phyloP scores from a whole-genome alignment of 257 asterid genomes.

The Solanum megistacrolobum region DNA sequence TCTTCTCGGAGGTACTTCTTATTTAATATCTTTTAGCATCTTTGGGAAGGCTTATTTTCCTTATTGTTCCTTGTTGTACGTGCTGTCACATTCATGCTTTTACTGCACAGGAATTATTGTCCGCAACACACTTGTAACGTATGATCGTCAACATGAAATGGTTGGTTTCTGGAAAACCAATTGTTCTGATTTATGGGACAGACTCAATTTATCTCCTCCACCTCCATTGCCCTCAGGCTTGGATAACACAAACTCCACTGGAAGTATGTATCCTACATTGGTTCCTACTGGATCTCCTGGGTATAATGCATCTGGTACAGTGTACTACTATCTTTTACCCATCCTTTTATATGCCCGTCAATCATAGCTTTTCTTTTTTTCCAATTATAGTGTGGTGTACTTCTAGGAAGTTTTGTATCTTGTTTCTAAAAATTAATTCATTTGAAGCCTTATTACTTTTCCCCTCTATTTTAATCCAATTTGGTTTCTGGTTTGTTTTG shows the following conservation, averaged over 20 bases:
- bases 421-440: background rate
- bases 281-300: slow-evolving; percentile 50
- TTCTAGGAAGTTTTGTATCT: background rate
- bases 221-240: slow-evolving; percentile 37
- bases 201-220: slow-evolving; percentile 48
- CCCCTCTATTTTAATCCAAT: background rate
- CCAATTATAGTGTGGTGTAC: background rate
- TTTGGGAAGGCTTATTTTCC: background rate
- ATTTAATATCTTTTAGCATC: background rate
- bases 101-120: slow-evolving; percentile 65
- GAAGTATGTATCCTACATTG: slow-evolving; percentile 31
- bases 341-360: background rate
- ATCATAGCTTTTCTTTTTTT: background rate
- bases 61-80: background rate
- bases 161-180: slow-evolving; percentile 97
- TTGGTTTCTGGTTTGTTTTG: background rate
- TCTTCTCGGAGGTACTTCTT: slow-evolving; percentile 77
- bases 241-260: slow-evolving; percentile 27
- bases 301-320: slow-evolving; percentile 41
- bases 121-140: slow-evolving; percentile 91
- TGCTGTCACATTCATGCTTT: background rate
- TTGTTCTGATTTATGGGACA: slow-evolving; percentile 92
- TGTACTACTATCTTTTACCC: slow-evolving; percentile 1
- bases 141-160: slow-evolving; percentile 87
- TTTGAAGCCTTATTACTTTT: background rate